Conservation (phyloP, 208 protist species). For the Trypanosoma scelopori region DNA sequence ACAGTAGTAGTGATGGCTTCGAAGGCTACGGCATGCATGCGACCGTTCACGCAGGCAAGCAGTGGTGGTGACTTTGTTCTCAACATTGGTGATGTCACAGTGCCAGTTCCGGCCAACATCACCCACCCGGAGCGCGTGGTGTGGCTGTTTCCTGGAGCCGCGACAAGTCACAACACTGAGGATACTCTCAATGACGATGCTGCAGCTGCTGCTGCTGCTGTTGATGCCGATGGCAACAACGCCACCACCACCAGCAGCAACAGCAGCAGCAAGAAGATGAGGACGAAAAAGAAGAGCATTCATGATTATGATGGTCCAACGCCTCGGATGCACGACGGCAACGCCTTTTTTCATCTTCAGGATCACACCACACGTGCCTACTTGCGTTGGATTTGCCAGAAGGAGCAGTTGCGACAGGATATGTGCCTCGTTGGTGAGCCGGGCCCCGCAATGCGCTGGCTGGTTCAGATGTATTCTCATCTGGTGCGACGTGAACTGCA, state of each 20-base stretch:
- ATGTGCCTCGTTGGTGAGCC: conserved; percentile 95
- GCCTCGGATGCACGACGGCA: conserved; percentile 19
- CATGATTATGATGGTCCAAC: background rate
- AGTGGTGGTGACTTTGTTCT: conserved; percentile 43
- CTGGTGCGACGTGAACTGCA: conserved; percentile 83
- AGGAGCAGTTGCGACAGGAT: conserved; percentile 92
- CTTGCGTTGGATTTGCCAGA: conserved; percentile 92
- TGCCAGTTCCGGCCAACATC: conserved; percentile 56
- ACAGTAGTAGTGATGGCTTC: background rate
- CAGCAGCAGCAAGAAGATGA: background rate
- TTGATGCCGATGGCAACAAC: too few species aligned
- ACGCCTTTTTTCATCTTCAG: conserved; percentile 60
- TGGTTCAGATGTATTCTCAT: conserved; percentile 79
- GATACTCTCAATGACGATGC: background rate
- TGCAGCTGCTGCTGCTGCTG: too few species aligned
- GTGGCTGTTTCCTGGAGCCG: conserved; percentile 45
- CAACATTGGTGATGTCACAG: conserved; percentile 75
- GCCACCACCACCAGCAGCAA: background rate
- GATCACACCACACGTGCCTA: conserved; percentile 60
- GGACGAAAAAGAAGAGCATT: too few species aligned
- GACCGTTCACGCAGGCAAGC: conserved; percentile 9
- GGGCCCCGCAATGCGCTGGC: conserved; percentile 79
- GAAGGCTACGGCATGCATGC: background rate
- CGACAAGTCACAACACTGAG: conserved; percentile 17
- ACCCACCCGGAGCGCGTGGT: conserved; percentile 64